Base-by-base conservation (phyloP, 805 yeast genomes). In the Cyberlindnera meyerae region DNA sequence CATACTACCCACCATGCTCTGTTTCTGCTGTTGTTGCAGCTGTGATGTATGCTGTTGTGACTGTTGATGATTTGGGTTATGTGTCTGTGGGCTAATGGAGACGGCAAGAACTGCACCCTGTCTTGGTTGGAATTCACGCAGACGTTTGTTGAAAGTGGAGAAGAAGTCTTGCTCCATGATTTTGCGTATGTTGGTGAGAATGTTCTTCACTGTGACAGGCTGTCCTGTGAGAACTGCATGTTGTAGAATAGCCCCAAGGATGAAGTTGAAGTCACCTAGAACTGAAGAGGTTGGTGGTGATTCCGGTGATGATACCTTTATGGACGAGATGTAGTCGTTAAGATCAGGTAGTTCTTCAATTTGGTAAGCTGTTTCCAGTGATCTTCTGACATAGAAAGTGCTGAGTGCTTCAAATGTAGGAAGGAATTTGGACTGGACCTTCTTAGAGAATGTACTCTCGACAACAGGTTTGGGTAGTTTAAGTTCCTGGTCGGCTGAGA, bases 231-330 rank as follows among this genome's bases (percentile, higher is more conserved):
- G 80, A 11, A 88, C 65, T 1, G 79, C 68, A 40, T 80, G 82
- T 17, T 77, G 63, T 24, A 88, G 57, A 13, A 83, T 70, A 25
- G 78, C 75, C 51, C 85, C 82, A 30, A 89, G 62, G 8, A 88
- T 76, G 48, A 87, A 67, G 18, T 86, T 73, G 24, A 85, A 63
- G 55, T 93, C 98, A 51, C 93, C 98, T 17, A 89, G 77, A 16
- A 86, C 79, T 0, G 97, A 86, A 0, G 94, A 77, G 5, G 82
- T 75, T 3, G 89, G 90, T 5, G 79, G 66, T 21, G 71, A 78
- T 27, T 74, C 78, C 3, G 79, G 76, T 24, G 65, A 54, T 5
- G 55, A 29, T 4, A 40, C 27, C 21, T 45, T 51, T 13, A 29
- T 18, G 26, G 57, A 40, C 11, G 41, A 40, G 47, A 63, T 35